These are phyloP conservation scores for Herpetospermum pedunculosum DNA, from an alignment of 306 rosid genomes.

Conservation along the genomic window DNA sequence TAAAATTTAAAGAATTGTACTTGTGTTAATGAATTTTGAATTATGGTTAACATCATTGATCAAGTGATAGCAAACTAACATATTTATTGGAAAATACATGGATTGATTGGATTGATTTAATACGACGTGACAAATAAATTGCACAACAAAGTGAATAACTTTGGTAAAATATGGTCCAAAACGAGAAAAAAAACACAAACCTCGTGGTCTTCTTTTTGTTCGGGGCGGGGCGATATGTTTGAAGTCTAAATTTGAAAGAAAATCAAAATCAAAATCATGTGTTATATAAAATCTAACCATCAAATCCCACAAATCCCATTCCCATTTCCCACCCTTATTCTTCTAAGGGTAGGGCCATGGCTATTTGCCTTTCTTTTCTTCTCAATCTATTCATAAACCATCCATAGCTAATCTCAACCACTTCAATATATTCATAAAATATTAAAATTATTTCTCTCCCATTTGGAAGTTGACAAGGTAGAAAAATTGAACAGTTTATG, in stretches of 20 bases:
- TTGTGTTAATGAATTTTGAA: no score
- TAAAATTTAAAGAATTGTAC: no score
- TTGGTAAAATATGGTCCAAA: no score
- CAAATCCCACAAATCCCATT: not conserved
- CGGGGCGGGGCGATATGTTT: not conserved
- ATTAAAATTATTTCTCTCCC: not conserved
- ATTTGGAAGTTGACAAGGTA: not conserved
- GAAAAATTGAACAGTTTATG: not conserved
- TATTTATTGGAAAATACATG: no score
- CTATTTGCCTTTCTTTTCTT: not conserved
- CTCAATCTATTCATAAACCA: not conserved
- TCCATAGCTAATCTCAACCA: not conserved
- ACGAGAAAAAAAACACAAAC: not conserved
- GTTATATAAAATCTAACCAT: not conserved
- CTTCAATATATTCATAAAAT: not conserved
- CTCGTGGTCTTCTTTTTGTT: not conserved
- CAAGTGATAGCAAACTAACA: no score
- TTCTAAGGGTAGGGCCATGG: not conserved
- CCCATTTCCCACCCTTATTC: not conserved
- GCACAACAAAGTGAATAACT: no score
- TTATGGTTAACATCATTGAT: no score
- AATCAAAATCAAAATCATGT: not conserved
- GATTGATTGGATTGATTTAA: no score
- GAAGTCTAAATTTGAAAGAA: not conserved
- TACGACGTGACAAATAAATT: not conserved